These are phyloP conservation scores for Begonia fuchsioides DNA, from an alignment of 306 rosid genomes.

Conservation along the genomic window DNA sequence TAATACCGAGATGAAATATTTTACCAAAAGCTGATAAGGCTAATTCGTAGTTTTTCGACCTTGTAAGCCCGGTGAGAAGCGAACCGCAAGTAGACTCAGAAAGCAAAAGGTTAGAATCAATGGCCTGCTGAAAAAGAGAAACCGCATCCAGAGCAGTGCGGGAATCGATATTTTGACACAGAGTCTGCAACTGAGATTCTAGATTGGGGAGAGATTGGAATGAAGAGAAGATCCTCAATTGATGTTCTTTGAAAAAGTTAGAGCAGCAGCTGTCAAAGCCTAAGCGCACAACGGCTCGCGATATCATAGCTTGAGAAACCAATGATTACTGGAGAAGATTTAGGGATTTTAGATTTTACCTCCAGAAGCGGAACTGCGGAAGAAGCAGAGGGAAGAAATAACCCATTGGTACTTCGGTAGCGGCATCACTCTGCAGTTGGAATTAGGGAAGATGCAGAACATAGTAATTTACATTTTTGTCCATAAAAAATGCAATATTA, in stretches of 20 bases:
- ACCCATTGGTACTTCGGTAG: no score
- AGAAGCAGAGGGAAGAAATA: no score
- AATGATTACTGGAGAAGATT: neutral
- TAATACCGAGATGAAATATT: slow-evolving; percentile 29
- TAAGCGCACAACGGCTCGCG: neutral
- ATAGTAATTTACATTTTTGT: no score
- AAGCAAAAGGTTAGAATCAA: slow-evolving; percentile 28
- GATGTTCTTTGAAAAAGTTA: neutral
- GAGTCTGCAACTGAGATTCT: slow-evolving; percentile 29
- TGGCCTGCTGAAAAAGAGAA: slow-evolving; percentile 33
- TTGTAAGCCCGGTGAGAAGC: slow-evolving; percentile 37
- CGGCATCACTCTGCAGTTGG: no score
- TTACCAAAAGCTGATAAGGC: slow-evolving; percentile 34
- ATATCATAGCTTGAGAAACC: neutral
- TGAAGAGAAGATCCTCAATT: slow-evolving; percentile 25
- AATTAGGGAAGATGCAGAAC: no score
- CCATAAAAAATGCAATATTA: no score
- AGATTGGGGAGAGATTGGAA: slow-evolving; percentile 13
- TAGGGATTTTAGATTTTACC: no score
- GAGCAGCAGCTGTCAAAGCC: neutral
- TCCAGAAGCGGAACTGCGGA: no score
- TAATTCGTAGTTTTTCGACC: slow-evolving; percentile 25
- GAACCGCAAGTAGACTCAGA: slow-evolving; percentile 29
- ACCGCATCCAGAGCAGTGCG: slow-evolving; percentile 31
- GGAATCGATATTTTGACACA: slow-evolving; percentile 25